These are phyloP conservation scores for Amphirosellinia nigrospora DNA, from an alignment of 495 filamentous ascomycete species.

Conservation along the genomic window DNA sequence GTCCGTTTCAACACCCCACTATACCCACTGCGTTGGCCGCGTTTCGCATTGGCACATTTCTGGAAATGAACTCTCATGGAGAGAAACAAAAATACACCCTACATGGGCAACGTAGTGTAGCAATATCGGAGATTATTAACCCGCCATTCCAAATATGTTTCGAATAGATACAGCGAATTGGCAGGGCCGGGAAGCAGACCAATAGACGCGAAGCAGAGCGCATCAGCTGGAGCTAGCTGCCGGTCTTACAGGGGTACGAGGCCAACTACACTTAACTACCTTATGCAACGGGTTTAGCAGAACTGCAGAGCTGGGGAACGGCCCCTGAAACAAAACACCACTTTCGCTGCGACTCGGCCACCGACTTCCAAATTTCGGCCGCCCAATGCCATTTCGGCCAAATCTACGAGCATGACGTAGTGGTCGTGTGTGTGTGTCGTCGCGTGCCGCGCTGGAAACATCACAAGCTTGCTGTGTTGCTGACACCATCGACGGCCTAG, in stretches of 20 bases:
- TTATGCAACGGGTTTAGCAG: no score
- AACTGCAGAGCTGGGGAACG: neutral
- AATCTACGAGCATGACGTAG: neutral
- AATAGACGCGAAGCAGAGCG: neutral
- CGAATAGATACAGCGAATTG: neutral
- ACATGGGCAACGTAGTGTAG: conserved; percentile 1
- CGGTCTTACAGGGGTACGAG: no score
- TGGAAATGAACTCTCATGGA: conserved; percentile 2
- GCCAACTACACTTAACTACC: no score
- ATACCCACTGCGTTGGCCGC: neutral
- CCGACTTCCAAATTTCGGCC: conserved; percentile 1
- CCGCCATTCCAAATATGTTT: conserved; percentile 9
- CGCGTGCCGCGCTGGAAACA: neutral
- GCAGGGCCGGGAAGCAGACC: neutral
- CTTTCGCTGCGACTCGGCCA: neutral
- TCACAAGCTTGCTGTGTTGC: neutral
- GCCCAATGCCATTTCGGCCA: neutral
- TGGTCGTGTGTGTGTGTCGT: neutral
- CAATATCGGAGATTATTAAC: conserved; percentile 7
- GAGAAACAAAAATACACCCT: no score
- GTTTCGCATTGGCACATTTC: conserved; percentile 11
- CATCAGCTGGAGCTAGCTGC: neutral
- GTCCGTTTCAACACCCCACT: conserved; percentile 6
- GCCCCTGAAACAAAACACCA: conserved; percentile 1
- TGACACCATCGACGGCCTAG: neutral